Conservation (phyloP, 345 rosid species). For the Arabidopsis suecica region DNA sequence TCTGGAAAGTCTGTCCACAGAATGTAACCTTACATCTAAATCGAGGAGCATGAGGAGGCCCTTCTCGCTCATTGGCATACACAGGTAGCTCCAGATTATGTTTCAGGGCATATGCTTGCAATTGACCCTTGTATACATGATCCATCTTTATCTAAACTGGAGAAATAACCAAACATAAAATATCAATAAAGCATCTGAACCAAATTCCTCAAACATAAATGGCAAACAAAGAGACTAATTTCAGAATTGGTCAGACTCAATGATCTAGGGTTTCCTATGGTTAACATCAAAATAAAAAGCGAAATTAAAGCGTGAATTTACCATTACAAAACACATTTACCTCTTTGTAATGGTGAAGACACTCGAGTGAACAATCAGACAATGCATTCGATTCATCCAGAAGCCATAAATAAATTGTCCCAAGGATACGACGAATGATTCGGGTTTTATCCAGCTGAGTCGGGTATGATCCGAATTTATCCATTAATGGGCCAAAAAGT, state of each 20-base stretch:
- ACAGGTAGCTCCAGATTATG: slow-evolving; percentile 49
- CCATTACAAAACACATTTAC: background rate
- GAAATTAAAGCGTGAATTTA: no score
- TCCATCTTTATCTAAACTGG: slow-evolving; percentile 23
- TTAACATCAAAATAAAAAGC: no score
- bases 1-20: slow-evolving; percentile 53
- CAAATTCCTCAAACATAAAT: background rate
- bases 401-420: no score
- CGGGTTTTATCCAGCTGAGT: background rate
- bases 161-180: background rate
- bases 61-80: slow-evolving; percentile 57
- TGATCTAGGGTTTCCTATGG: slow-evolving; percentile 30
- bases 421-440: background rate
- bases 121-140: slow-evolving; percentile 50
- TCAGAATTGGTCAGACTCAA: background rate
- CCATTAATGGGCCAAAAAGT: background rate
- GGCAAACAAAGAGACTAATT: background rate
- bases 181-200: background rate
- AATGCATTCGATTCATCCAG: background rate
- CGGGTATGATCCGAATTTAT: background rate
- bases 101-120: slow-evolving; percentile 62
- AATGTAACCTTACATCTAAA: slow-evolving; percentile 59
- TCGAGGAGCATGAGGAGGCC: slow-evolving; percentile 65
- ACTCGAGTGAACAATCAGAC: background rate
- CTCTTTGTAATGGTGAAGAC: background rate